phyloP scores from a whole-genome alignment of 495 filamentous ascomycete species.

The Polyplosphaeria fusca region DNA sequence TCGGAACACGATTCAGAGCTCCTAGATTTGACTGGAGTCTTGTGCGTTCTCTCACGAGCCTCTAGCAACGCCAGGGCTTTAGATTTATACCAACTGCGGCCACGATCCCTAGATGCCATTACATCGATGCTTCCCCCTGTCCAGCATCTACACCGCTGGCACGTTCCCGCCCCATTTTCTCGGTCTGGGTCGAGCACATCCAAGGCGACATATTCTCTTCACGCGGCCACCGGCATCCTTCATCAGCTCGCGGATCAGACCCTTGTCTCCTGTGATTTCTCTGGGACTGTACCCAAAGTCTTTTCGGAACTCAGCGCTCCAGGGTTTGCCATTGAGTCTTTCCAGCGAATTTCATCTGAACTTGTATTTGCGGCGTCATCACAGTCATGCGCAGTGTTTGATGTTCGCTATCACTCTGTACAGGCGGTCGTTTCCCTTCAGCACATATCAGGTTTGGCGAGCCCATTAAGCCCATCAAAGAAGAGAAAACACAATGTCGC shows the following conservation, averaged over 20 bases:
- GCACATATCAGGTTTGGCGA: neutral
- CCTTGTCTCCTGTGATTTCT: slow-evolving; percentile 52
- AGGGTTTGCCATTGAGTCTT: slow-evolving; percentile 28
- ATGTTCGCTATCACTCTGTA: slow-evolving; percentile 40
- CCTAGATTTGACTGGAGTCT: slow-evolving; percentile 23
- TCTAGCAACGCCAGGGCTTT: slow-evolving; percentile 8
- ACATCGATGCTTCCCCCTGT: slow-evolving; percentile 19
- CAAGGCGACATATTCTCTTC: slow-evolving; percentile 47
- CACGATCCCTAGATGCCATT: slow-evolving; percentile 17
- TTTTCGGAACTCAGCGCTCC: slow-evolving; percentile 20
- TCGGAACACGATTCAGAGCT: slow-evolving; percentile 15
- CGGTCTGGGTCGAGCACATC: neutral
- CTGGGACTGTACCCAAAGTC: slow-evolving; percentile 46
- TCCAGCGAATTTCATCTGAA: slow-evolving; percentile 45
- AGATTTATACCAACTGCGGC: slow-evolving; percentile 23
- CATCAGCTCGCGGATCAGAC: slow-evolving; percentile 48
- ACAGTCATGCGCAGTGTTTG: slow-evolving; percentile 36
- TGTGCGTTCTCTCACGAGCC: slow-evolving; percentile 17
- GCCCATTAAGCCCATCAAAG: slow-evolving; percentile 15
- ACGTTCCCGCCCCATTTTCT: slow-evolving; percentile 13
- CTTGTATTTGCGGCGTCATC: slow-evolving; percentile 31
- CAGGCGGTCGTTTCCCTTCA: slow-evolving; percentile 32
- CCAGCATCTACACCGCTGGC: slow-evolving; percentile 29
- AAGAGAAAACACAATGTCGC: slow-evolving; percentile 35
- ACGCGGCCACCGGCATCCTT: slow-evolving; percentile 55